phyloP scores from a whole-genome alignment of 805 yeast species.

The Candida dendrica region DNA sequence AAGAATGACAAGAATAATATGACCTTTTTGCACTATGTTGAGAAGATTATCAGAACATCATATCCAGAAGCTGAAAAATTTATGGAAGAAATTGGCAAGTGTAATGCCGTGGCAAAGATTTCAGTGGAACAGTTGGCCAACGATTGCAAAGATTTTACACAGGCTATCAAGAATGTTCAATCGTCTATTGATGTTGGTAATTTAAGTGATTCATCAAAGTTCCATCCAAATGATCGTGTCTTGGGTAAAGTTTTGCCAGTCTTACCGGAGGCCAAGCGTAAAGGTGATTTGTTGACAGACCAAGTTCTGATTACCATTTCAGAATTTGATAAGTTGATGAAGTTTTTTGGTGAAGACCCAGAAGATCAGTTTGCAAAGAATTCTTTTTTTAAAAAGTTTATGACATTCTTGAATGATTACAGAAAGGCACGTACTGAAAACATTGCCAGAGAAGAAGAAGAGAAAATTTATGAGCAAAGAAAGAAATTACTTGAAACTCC shows the following conservation, averaged over 20 bases:
- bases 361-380: constrained; percentile 44
- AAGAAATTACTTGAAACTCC: constrained; percentile 44
- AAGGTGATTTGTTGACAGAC: constrained; percentile 40
- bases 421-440: constrained; percentile 62
- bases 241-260: constrained; percentile 45
- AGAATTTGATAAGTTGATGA: constrained; percentile 53
- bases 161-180: constrained; percentile 42
- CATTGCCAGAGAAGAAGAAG: constrained; percentile 59
- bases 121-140: constrained; percentile 55
- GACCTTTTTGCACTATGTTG: constrained; percentile 72
- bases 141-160: constrained; percentile 51
- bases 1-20: constrained; percentile 59
- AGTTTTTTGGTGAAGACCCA: constrained; percentile 66
- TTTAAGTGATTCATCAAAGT: constrained; percentile 50
- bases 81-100: constrained; percentile 48
- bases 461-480: constrained; percentile 55
- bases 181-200: constrained; percentile 53
- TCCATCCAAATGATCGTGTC: constrained; percentile 64
- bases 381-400: constrained; percentile 54
- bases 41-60: constrained; percentile 53
- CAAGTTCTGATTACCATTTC: constrained; percentile 44
- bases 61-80: constrained; percentile 60
- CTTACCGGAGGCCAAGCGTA: constrained; percentile 47
- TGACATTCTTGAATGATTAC: constrained; percentile 53
- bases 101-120: constrained; percentile 48